Evolutionary conservation across 2,329 filamentous ascomycete genomes (phyloP), one percentile per base, ranked within the genome.

Genomic region (Akanthomyces muscarius): DNA sequence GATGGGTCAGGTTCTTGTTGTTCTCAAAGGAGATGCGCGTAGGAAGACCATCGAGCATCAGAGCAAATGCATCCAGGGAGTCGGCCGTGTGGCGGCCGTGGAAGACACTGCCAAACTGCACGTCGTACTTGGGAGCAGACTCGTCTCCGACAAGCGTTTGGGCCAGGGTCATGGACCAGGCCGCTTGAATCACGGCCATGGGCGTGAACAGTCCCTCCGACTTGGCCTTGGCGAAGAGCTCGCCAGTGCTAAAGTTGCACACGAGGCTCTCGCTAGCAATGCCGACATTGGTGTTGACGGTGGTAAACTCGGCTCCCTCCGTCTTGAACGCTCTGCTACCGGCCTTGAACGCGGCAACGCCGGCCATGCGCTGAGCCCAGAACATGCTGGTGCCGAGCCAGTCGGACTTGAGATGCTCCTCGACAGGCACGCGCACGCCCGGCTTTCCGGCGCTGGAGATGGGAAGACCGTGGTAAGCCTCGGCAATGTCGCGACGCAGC

Each of bases 21-120:
- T 38, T 14, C 23, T 63, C 59, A 11, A 65, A 48, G 5, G 36
- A 30, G 16, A 66, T 36, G 18, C 48, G 55, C 38, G 55, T 61
- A 1, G 63, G 65, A 8, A 63, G 55, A 8, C 53, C 57, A 41
- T 64, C 60, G 4, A 66, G 52, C 63, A 65, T 65, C 25, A 61
- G 48, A 13, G 63, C 63, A 62, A 65, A 65, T 1, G 56, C 59
- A 6, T 59, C 55, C 30, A 62, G 53, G 5, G 63, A 64, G 10
- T 64, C 56, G 2, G 60, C 47, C 21, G 60, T 53, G 30, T 55
- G 53, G 21, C 64, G 62, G 10, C 64, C 64, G 48, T 62, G 60
- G 41, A 65, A 58, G 25, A 65, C 64, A 13, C 51, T 64, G 16
- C 62, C 64, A 41, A 65, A 65, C 54, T 65, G 64, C 18, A 65